Evolutionary conservation across 768 basidiomycete genomes (phyloP).

Genomic region (Xerocomellus chrysenteron): DNA sequence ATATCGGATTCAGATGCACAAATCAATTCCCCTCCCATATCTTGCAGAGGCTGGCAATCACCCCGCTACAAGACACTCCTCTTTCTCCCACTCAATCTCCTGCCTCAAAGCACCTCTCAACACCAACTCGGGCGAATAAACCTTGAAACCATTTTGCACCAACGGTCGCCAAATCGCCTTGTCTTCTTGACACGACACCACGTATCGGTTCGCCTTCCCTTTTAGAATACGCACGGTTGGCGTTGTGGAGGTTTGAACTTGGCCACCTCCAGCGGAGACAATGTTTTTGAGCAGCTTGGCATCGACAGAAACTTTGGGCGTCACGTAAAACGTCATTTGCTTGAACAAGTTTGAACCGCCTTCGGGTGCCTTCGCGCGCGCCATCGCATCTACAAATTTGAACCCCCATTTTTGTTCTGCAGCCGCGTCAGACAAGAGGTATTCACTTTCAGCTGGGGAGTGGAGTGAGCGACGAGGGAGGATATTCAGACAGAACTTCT

Average conservation of each 20-base stretch:
- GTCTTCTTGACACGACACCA: slow-evolving; percentile 70
- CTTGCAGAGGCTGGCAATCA: background rate
- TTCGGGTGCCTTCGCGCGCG: slow-evolving; percentile 48
- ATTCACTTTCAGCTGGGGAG: slow-evolving; percentile 59
- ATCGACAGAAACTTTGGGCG: slow-evolving; percentile 60
- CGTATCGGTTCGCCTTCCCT: slow-evolving; percentile 48
- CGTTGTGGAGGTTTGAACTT: slow-evolving; percentile 49
- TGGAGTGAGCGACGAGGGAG: background rate
- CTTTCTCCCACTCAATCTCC: slow-evolving; percentile 61
- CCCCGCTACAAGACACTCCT: slow-evolving; percentile 20
- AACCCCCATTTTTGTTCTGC: slow-evolving; percentile 70
- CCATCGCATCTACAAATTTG: slow-evolving; percentile 58
- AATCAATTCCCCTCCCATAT: background rate
- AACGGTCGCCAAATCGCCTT: slow-evolving; percentile 65
- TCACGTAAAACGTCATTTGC: slow-evolving; percentile 73
- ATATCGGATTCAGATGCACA: background rate
- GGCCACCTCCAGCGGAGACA: slow-evolving; percentile 67
- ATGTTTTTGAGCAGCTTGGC: slow-evolving; percentile 65
- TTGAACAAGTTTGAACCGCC: slow-evolving; percentile 55
- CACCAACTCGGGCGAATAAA: slow-evolving; percentile 73
- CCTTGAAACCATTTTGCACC: slow-evolving; percentile 43
- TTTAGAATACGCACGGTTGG: slow-evolving; percentile 58
- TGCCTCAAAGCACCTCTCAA: slow-evolving; percentile 65
- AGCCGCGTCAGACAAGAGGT: slow-evolving; percentile 54
- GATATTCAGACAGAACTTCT: background rate